A percentile compares a stretch with the other conserved stretches of the same genome.
Conservation (phyloP, 2,329 filamentous ascomycete genomes). For the Lachnellula suecica region DNA sequence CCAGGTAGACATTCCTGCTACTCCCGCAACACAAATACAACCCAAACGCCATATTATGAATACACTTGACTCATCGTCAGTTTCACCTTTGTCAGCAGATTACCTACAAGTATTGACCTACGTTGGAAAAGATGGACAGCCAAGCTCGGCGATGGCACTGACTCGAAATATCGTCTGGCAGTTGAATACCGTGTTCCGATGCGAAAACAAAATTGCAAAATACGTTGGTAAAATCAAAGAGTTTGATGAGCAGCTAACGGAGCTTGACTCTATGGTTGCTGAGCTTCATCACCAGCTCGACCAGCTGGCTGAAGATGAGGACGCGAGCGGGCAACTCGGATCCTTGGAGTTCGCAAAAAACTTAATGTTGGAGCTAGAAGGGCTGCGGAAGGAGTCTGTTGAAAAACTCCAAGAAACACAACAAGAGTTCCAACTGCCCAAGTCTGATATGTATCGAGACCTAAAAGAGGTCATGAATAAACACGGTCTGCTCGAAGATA, state of each 20-base stretch:
- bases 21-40: no score
- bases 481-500: constrained; percentile 2
- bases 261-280: neutral
- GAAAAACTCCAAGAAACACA: neutral
- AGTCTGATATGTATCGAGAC: neutral
- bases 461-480: neutral
- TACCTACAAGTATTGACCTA: neutral
- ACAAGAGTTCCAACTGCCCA: neutral
- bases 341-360: neutral
- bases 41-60: neutral
- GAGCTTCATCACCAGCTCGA: neutral
- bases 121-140: neutral
- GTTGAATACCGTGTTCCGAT: constrained; percentile 4
- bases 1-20: no score
- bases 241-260: neutral
- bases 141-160: neutral
- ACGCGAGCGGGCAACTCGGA: neutral
- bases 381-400: neutral
- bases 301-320: neutral
- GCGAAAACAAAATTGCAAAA: neutral
- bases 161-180: neutral
- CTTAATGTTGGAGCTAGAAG: neutral
- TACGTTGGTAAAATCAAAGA: neutral
- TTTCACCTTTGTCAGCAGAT: neutral
- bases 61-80: neutral